Evolutionary conservation across 768 basidiomycete species (phyloP).

Genomic region (Crucibulum laeve): DNA sequence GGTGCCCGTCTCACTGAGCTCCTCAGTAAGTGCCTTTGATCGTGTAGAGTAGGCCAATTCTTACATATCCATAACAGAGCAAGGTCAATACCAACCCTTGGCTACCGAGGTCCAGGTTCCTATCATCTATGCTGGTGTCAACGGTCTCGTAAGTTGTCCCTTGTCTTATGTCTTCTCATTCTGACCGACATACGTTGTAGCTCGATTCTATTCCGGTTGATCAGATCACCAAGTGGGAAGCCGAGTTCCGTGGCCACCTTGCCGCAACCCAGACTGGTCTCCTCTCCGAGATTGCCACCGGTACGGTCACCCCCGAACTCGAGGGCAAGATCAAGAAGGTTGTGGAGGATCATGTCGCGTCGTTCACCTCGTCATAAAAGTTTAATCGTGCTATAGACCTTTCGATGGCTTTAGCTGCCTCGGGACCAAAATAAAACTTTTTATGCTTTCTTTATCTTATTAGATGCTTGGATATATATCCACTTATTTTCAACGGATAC

Average conservation of each 20-base stretch:
- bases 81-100: conserved; percentile 96
- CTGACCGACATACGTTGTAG: conserved; percentile 23
- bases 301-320: conserved; percentile 82
- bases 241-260: conserved; percentile 87
- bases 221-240: conserved; percentile 91
- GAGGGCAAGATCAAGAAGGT: conserved; percentile 95
- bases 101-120: conserved; percentile 96
- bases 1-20: conserved; percentile 98
- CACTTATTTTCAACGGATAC: too few species aligned
- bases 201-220: conserved; percentile 96
- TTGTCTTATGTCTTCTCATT: not conserved
- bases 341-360: conserved; percentile 83
- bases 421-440: conserved; percentile 27
- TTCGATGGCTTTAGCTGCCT: conserved; percentile 16
- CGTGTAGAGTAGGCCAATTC: not conserved
- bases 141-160: conserved; percentile 76
- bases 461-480: too few species aligned
- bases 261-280: conserved; percentile 67
- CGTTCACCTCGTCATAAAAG: conserved; percentile 62
- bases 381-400: conserved; percentile 17
- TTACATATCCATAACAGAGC: conserved; percentile 52
- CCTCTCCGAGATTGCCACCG: conserved; percentile 80
- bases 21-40: conserved; percentile 53
- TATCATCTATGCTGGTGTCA: conserved; percentile 99
- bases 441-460: conserved; percentile 8